Evolutionary conservation across 768 basidiomycete genomes (phyloP), one percentile per base, ranked within the genome.

Genomic region (Tephrocybe sp.): DNA sequence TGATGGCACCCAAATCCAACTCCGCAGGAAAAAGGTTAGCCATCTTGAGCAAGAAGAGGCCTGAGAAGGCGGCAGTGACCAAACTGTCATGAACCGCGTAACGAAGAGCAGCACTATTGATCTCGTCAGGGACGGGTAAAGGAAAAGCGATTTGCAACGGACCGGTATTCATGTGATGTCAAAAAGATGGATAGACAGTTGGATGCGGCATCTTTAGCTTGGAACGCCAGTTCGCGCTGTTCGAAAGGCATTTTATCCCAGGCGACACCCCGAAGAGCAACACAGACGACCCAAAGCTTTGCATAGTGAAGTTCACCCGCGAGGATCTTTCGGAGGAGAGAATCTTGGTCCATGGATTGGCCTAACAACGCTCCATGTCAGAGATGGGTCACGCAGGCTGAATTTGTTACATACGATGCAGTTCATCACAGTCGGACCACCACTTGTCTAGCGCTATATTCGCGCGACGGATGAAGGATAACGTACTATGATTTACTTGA

Each of bases 231-330:
- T 65, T 96, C 94, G 34, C 92, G 85, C 63, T 96, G 94, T 66
- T 97, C 94, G 53, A 89, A 92, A 3, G 92, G 84, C 87, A 97
- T 92, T 68, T 93, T 94, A 62, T 97, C 93, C 94, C 93, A 98
- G 4, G 89, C 83, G 20, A 88, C 89, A 14, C 94, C 94, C 52
- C 94, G 82, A 40, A 98, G 72, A 11, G 92, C 92, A 19, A 96
- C 87, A 63, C 94, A 97, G 17, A 94, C 87, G 30, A 96, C 80
- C 94, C 94, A 97, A 4, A 98, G 76, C 65, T 96, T 95, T 23
- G 94, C 90, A 63, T 96, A 94, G 62, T 94, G 85, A 45, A 96
- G 73, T 64, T 97, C 94, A 5, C 87, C 89, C 2, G 84, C 84
- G 17, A 97, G 82, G 42, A 98, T 84, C 70, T 92, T 94, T 43